phyloP scores from a whole-genome alignment of 805 yeast species.

The Schwanniomyces vanrijiae region DNA sequence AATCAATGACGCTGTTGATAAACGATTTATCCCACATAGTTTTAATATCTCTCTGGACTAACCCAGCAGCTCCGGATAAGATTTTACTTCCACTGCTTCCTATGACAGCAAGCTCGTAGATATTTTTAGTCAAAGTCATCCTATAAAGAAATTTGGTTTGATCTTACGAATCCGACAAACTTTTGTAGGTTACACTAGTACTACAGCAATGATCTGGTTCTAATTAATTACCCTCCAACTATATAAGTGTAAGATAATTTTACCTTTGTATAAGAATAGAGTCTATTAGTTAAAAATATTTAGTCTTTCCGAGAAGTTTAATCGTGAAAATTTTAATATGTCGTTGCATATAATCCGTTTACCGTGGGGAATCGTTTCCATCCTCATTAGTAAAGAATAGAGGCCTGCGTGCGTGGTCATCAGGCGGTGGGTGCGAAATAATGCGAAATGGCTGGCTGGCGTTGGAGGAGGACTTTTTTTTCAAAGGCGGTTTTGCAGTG shows the following conservation, averaged over 20 bases:
- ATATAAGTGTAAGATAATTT: not conserved
- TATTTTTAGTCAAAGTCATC: constrained; percentile 13
- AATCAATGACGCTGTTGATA: constrained; percentile 16
- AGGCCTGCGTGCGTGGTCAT: not conserved
- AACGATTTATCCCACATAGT: constrained; percentile 20
- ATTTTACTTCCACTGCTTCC: constrained; percentile 24
- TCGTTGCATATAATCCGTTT: not conserved
- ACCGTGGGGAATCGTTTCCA: not conserved
- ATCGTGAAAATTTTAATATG: not conserved
- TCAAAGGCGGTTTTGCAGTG: not conserved
- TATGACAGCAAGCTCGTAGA: constrained; percentile 23
- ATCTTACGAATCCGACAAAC: not conserved
- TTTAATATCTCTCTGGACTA: constrained; percentile 18
- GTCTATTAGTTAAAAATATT: not conserved
- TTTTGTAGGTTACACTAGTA: not conserved
- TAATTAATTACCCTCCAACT: not conserved
- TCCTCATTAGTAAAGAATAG: not conserved
- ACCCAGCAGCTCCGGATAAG: constrained; percentile 14
- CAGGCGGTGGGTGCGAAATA: not conserved
- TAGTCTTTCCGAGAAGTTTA: not conserved
- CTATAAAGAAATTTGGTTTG: not conserved
- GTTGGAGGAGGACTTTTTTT: not conserved
- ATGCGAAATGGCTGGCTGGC: not conserved
- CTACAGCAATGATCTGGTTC: not conserved
- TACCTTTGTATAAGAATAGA: not conserved